Percentiles rank a stretch among this genome's conserved stretches.
phyloP scores from a whole-genome alignment of 306 rosid species.

The barrel medic (Medicago truncatula) region DNA sequence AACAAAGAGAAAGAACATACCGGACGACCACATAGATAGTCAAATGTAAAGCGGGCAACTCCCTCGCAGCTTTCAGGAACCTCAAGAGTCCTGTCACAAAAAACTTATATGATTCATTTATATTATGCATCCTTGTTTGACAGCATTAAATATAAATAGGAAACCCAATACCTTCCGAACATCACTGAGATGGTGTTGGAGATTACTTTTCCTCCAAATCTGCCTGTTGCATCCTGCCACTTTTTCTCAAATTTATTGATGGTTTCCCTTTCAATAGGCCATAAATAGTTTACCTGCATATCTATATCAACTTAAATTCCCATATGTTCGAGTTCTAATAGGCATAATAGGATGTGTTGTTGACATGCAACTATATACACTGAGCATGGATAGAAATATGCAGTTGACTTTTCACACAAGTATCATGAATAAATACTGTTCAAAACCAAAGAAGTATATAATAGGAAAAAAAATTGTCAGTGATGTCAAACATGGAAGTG shows the following conservation, averaged over 20 bases:
- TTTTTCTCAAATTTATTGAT: slow-evolving; percentile 65
- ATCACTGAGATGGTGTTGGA: slow-evolving; percentile 71
- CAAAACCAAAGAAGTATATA: neutral
- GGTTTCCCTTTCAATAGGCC: slow-evolving; percentile 67
- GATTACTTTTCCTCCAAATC: slow-evolving; percentile 61
- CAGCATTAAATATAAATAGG: slow-evolving; percentile 32
- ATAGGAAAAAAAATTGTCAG: neutral
- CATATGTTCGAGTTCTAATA: slow-evolving; percentile 28
- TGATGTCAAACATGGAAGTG: slow-evolving; percentile 23
- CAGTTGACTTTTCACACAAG: slow-evolving; percentile 11
- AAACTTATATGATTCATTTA: slow-evolving; percentile 26
- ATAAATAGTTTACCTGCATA: slow-evolving; percentile 77
- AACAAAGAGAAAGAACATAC: slow-evolving; percentile 53
- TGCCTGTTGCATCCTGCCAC: slow-evolving; percentile 70
- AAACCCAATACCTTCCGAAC: slow-evolving; percentile 80
- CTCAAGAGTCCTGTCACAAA: slow-evolving; percentile 68
- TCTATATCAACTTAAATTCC: slow-evolving; percentile 33
- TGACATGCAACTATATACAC: slow-evolving; percentile 35
- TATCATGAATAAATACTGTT: slow-evolving; percentile 18
- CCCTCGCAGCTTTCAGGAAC: slow-evolving; percentile 86
- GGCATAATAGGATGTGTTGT: slow-evolving; percentile 6
- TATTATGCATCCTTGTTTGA: slow-evolving; percentile 16
- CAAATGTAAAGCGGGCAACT: slow-evolving; percentile 85
- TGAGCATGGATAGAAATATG: neutral
- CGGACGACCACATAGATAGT: slow-evolving; percentile 89